Evolutionary conservation across 1,139 yeast genomes (phyloP).

Genomic region (Kodamaea alishanica): DNA sequence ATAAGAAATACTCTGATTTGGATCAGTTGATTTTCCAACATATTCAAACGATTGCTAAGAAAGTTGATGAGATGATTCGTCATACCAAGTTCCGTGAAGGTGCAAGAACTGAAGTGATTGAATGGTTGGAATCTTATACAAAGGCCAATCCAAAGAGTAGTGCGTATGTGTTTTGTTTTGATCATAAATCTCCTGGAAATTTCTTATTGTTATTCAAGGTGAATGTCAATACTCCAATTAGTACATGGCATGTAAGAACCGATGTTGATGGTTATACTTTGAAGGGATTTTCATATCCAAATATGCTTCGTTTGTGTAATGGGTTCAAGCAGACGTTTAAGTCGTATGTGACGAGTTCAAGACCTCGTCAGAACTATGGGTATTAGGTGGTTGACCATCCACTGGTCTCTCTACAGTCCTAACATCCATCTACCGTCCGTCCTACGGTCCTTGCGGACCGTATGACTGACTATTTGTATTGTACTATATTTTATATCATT

Average conservation of each 20-base stretch:
- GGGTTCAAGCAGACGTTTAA: slow-evolving; percentile 76
- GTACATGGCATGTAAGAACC: slow-evolving; percentile 87
- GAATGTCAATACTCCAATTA: slow-evolving; percentile 65
- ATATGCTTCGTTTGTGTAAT: slow-evolving; percentile 81
- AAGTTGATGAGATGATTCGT: slow-evolving; percentile 78
- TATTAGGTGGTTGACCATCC: too few relatives aligned
- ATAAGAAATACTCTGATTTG: slow-evolving; percentile 71
- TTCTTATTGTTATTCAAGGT: slow-evolving; percentile 80
- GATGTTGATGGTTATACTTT: slow-evolving; percentile 82
- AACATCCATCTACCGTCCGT: too few relatives aligned
- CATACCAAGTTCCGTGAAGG: slow-evolving; percentile 90
- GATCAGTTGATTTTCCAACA: slow-evolving; percentile 92
- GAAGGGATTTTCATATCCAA: slow-evolving; percentile 78
- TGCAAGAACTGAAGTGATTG: slow-evolving; percentile 72
- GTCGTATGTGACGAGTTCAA: slow-evolving; percentile 24
- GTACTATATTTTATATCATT: neutral
- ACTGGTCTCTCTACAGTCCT: too few relatives aligned
- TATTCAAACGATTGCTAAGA: slow-evolving; percentile 77
- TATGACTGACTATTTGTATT: too few relatives aligned
- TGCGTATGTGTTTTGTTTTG: slow-evolving; percentile 87
- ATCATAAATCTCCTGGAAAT: slow-evolving; percentile 91
- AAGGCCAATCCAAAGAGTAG: slow-evolving; percentile 89
- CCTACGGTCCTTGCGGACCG: too few relatives aligned
- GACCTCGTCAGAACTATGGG: slow-evolving; percentile 21
- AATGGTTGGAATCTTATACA: slow-evolving; percentile 86